These are phyloP conservation scores for Mortierella sp. DNA, from an alignment of 371 early-diverging fungal species.

Conservation along the genomic window DNA sequence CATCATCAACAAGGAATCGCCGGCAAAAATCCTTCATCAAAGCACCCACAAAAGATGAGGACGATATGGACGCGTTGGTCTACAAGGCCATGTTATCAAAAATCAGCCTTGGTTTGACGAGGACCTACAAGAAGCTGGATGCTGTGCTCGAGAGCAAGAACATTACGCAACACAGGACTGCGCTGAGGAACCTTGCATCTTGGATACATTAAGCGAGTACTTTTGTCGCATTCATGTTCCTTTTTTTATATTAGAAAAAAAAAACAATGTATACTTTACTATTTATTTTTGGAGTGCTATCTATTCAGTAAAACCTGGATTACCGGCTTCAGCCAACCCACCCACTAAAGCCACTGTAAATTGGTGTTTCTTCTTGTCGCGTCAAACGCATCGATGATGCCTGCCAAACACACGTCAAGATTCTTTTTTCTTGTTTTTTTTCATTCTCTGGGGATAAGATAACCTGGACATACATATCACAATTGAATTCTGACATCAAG, in stretches of 20 bases:
- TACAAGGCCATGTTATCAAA: conserved; percentile 20
- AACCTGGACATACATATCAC: too few relatives aligned
- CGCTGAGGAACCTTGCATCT: conserved; percentile 15
- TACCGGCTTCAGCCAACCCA: too few relatives aligned
- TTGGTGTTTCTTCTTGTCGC: too few relatives aligned
- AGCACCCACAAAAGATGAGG: conserved; percentile 24
- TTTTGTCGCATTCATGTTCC: too few relatives aligned
- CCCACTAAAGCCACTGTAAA: too few relatives aligned
- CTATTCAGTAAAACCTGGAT: too few relatives aligned
- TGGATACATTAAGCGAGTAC: conserved; percentile 27
- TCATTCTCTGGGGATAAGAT: too few relatives aligned
- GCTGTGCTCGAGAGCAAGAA: conserved; percentile 18
- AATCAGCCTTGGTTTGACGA: conserved; percentile 1
- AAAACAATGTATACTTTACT: not conserved
- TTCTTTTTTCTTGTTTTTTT: too few relatives aligned
- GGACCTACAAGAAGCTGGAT: conserved; percentile 17
- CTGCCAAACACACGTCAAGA: too few relatives aligned
- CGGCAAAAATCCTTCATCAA: conserved; percentile 5
- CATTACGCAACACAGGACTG: conserved; percentile 26
- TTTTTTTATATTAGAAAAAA: not conserved
- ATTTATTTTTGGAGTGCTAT: too few relatives aligned
- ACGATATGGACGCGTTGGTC: conserved; percentile 20
- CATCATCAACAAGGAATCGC: not conserved
- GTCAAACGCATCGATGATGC: too few relatives aligned
- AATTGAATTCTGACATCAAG: too few relatives aligned